Evolutionary conservation across 2,329 filamentous ascomycete genomes (phyloP), one percentile per base, ranked within the genome.

Genomic region (Lachnellula arida): DNA sequence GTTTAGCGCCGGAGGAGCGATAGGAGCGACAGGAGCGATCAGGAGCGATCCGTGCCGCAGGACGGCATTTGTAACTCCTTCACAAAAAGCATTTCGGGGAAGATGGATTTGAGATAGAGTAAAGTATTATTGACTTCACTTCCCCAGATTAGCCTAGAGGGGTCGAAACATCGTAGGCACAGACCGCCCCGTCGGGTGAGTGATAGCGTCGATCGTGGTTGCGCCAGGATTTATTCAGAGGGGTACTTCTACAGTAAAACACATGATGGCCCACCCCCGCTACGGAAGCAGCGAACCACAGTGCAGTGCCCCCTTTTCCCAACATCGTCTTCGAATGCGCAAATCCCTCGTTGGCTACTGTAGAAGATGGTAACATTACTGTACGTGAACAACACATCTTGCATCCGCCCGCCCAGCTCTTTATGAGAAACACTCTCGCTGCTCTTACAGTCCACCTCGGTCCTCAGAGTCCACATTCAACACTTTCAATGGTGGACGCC

Each of bases 381-480:
- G n/a, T n/a, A n/a, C n/a, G n/a, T 40, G 37, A 58, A 63, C 63
- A 63, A 58, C 63, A 51, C 63, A 65, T 60, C 59, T 58, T 60
- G 60, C 63, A 62, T 63, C n/a, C n/a, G n/a, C n/a, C 42, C 25
- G 34, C 47, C 25, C 37, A 55, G 43, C 49, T 43, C 28, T 28
- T 28, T 28, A 28, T 28, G 28, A 28, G 8, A 28, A 9, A 9
- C 28, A 39, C 46, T 46, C 35, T 19, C 14, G 37, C 17, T 34
- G 17, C 50, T 37, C 12, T 22, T 19, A 25, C 9, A 22, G 11
- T n/a, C 34, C 35, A 11, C 22, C 23, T 17, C 34, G n/a, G n/a
- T 22, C 19, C 23, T 14, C 42, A 9, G 1, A 2, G 22, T 19
- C 42, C n/a, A 44, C 42, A 44, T 44, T 11, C 37, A 40, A 40